Base-by-base conservation (phyloP, 306 rosid species). In the Lathyrus sativus region DNA sequence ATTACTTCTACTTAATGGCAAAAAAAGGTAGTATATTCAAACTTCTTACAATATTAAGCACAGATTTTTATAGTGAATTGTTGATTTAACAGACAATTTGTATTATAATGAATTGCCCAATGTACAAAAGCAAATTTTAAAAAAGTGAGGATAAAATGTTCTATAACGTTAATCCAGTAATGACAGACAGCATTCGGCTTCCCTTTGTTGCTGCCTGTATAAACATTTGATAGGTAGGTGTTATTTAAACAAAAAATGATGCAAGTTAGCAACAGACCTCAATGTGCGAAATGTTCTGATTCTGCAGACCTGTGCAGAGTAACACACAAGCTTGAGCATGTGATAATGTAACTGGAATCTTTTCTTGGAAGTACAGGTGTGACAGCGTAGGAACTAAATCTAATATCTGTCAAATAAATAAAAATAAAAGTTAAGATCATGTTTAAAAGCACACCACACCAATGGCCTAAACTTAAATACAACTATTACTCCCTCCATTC, bases 271-370 rank as follows among this genome's bases (percentile, higher is more conserved):
- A 76, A 67, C 86, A 62, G 38, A 93, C 98, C 98, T 90, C 95
- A 68, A 93, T 76, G 69, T 82, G 72, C 3, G 91, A 77, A 77
- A 90, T 58, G 74, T 79, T 67, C 81, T 79, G 90, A 65, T 67
- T 79, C 80, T 90, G 98, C 79, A 93, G 74, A 48, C 98, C 97
- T n/a, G 80, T 88, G 79, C 97, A 93, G 57, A 93, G 90, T 79
- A 93, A 83, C 64, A 93, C 87, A 59, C 96, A 90, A 67, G 95
- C 89, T 85, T 88, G 95, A 62, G 78, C 82, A 77, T 76, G 71
- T 11, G 91, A 77, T 75, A 93, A 49, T 26, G 91, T 76, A 68
- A 93, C 91, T 11, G 92, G 96, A 78, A 93, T 79, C 74, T 84
- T 88, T 76, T 69, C 92, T 79, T 71, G 78, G 80, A 90, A 88